Base-by-base conservation (phyloP, 148 eudicot genomes). In the Rhododendron molle region DNA sequence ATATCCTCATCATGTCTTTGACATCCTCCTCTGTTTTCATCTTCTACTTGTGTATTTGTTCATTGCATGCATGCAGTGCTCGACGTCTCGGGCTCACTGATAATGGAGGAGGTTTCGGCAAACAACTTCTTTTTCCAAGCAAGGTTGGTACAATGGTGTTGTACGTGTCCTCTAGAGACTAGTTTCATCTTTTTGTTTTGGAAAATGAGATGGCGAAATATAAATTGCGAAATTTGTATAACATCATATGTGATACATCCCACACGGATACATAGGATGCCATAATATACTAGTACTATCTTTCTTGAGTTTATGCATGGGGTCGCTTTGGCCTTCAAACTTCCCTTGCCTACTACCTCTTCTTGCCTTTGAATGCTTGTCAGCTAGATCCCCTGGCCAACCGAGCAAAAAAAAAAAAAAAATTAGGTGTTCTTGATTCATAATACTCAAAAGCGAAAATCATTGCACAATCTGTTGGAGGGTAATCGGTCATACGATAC, bases 61-160 rank as follows among this genome's bases (percentile, higher is more conserved):
- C 79, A 65, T 49, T 52, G 80, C 69, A 83, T 73, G 80, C 85
- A 74, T 73, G 85, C 78, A 49, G 8, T 49, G 85, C 69, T 73
- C 80, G 85, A 23, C 80, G 38, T 50, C 69, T 83, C n/a, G 47
- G 65, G 67, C 28, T 83, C 65, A 28, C 38, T 43, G 47, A 21
- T 3, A 30, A 16, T 49, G 44, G 67, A 32, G 44, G 32, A 49
- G 44, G 32, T 28, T 11, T 32, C 18, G 56, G 15, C 85, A 1
- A 4, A 83, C 16, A 16, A 65, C 76, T 34, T 81, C 20, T 9
- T 50, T 36, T 62, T 50, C 21, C 46, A 13, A 44, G 56, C 80
- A 73, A 83, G 80, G 85, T 83, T 34, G 15, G 79, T 72, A 26
- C 18, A 26, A 34, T 46, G 49, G 49, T 8, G 49, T 5, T 21